Conservation (phyloP, 768 basidiomycete species). For the Trametes villosa region DNA sequence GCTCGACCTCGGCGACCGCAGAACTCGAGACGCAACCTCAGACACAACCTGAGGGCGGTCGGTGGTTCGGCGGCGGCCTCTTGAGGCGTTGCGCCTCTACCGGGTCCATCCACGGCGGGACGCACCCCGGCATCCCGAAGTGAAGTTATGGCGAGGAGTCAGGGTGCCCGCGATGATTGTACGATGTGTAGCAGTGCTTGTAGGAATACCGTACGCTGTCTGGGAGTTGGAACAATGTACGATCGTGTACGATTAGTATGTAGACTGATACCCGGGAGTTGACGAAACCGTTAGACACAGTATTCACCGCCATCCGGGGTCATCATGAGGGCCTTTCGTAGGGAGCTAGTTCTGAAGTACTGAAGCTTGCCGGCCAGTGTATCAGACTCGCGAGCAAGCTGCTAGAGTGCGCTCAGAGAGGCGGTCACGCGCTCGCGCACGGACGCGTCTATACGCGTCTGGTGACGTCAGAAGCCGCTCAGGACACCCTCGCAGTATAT, state of each 20-base stretch:
- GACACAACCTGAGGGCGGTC: neutral
- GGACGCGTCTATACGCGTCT: constrained; percentile 9
- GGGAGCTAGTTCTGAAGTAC: too few species aligned
- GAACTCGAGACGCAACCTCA: neutral
- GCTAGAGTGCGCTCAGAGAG: too few species aligned
- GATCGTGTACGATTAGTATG: neutral
- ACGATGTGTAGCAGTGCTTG: neutral
- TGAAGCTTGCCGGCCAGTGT: too few species aligned
- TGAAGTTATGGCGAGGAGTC: neutral
- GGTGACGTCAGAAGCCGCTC: constrained; percentile 16
- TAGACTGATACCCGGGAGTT: too few species aligned
- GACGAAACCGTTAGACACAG: neutral
- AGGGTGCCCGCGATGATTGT: too few species aligned
- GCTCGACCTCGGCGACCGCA: neutral
- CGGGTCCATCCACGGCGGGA: constrained; percentile 4
- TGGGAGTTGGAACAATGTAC: too few species aligned
- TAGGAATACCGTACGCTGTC: too few species aligned
- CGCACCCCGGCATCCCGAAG: constrained; percentile 10
- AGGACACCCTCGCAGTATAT: constrained; percentile 10
- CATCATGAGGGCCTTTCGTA: too few species aligned
- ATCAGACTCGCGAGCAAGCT: neutral
- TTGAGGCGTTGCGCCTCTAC: constrained; percentile 8
- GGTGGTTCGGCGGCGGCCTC: constrained; percentile 9
- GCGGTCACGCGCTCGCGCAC: constrained; percentile 10
- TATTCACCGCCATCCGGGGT: neutral